These are phyloP conservation scores for Lepidium africanum DNA, from an alignment of 345 rosid genomes.

Conservation along the genomic window DNA sequence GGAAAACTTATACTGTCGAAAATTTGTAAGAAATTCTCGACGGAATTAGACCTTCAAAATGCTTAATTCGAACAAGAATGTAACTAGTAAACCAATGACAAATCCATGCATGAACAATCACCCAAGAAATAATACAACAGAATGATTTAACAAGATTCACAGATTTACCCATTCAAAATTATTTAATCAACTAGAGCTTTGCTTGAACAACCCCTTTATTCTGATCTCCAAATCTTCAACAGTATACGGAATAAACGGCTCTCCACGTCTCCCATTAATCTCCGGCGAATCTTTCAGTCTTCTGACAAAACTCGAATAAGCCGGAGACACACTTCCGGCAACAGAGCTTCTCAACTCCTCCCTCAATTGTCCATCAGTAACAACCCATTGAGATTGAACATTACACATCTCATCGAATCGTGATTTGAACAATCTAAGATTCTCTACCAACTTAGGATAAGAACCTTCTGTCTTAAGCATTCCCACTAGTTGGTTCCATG, in stretches of 20 bases:
- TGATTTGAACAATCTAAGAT: slow-evolving; percentile 42
- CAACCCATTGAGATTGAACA: slow-evolving; percentile 45
- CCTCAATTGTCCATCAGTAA: slow-evolving; percentile 49
- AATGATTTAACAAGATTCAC: too few relatives aligned
- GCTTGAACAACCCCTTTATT: slow-evolving; percentile 50
- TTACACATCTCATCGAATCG: slow-evolving; percentile 45
- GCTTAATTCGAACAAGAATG: too few relatives aligned
- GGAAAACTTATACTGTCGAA: too few relatives aligned
- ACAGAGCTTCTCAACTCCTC: slow-evolving; percentile 48
- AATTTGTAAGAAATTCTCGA: too few relatives aligned
- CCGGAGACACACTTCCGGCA: slow-evolving; percentile 42
- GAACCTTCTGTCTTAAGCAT: slow-evolving; percentile 39
- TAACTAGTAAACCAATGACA: too few relatives aligned
- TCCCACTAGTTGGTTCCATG: slow-evolving; percentile 62
- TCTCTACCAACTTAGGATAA: slow-evolving; percentile 34
- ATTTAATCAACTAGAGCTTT: slow-evolving; percentile 21
- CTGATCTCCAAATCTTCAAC: slow-evolving; percentile 45
- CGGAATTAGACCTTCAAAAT: too few relatives aligned
- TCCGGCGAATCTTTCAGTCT: slow-evolving; percentile 46
- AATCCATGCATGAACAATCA: too few relatives aligned
- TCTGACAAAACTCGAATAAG: slow-evolving; percentile 38
- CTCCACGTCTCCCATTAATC: slow-evolving; percentile 41
- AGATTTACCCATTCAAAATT: too few relatives aligned
- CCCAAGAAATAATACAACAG: too few relatives aligned
- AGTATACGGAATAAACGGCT: slow-evolving; percentile 33